phyloP scores from a whole-genome alignment of 352 stramenopile genomes.

The Globisporangium nodosum region DNA sequence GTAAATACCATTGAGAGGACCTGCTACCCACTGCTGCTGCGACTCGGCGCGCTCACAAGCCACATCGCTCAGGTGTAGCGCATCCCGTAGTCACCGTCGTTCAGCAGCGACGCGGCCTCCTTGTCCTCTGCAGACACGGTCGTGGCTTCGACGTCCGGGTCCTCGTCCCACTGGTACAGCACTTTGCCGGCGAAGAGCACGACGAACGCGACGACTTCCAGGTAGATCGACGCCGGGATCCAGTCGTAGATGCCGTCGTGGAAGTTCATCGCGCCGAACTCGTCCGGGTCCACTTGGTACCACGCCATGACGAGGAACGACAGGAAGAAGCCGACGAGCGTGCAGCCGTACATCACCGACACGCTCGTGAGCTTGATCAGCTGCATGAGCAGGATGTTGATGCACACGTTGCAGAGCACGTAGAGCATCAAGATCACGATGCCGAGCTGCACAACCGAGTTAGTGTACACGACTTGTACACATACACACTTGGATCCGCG shows the following conservation, averaged over 20 bases:
- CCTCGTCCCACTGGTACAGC: constrained; percentile 76
- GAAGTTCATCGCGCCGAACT: constrained; percentile 54
- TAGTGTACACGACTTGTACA: background rate
- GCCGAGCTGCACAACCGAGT: constrained; percentile 39
- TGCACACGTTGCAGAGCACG: constrained; percentile 69
- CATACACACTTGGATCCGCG: background rate
- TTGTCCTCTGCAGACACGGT: constrained; percentile 83
- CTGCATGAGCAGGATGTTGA: constrained; percentile 70
- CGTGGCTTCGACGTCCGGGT: constrained; percentile 73
- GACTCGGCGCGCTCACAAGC: background rate
- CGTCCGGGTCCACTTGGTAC: constrained; percentile 73
- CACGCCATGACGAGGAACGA: constrained; percentile 68
- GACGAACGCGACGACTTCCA: constrained; percentile 68
- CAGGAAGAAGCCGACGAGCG: constrained; percentile 59
- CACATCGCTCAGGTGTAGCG: constrained; percentile 50
- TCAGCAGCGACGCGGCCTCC: constrained; percentile 69
- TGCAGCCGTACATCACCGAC: constrained; percentile 71
- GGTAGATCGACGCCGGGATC: constrained; percentile 64
- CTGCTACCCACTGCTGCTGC: too few species aligned
- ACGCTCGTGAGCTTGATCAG: constrained; percentile 75
- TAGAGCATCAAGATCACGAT: constrained; percentile 67
- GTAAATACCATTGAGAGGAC: too few species aligned
- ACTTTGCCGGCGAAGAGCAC: constrained; percentile 64
- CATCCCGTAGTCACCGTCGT: constrained; percentile 65
- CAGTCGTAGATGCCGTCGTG: constrained; percentile 56